Evolutionary conservation across 2,329 filamentous ascomycete genomes (phyloP).

Genomic region (Diaporthe velutina): DNA sequence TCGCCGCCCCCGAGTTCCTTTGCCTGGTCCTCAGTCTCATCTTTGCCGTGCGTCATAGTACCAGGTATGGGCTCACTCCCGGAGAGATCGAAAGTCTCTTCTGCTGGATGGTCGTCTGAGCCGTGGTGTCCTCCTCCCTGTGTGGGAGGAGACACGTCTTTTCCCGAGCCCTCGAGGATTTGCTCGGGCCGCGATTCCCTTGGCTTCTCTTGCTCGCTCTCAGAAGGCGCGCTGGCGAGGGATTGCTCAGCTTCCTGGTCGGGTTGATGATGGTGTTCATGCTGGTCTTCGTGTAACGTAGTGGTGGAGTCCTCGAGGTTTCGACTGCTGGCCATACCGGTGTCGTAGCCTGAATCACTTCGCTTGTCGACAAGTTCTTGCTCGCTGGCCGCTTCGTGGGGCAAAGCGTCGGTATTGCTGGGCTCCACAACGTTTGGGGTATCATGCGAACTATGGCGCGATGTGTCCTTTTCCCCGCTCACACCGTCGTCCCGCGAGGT

Average conservation of each 20-base stretch:
- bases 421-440: background rate
- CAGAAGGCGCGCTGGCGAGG: background rate
- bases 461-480: background rate
- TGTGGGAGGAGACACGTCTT: constrained; percentile 20
- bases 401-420: background rate
- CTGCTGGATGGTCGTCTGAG: constrained; percentile 23
- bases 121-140: constrained; percentile 11
- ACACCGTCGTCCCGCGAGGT: background rate
- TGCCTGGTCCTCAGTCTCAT: background rate
- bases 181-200: background rate
- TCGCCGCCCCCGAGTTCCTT: background rate
- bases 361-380: constrained; percentile 2
- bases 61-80: constrained; percentile 38
- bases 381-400: background rate
- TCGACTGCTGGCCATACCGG: constrained; percentile 15
- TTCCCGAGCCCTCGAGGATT: constrained; percentile 30
- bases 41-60: constrained; percentile 40
- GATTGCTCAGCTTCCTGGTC: background rate
- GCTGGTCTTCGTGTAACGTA: background rate
- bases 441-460: background rate
- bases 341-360: constrained; percentile 25
- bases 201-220: background rate
- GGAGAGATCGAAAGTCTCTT: constrained; percentile 36
- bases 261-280: background rate
- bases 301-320: constrained; percentile 8